Conservation (phyloP, 169 alveolate genomes). For the Perkinsus chesapeaki region DNA sequence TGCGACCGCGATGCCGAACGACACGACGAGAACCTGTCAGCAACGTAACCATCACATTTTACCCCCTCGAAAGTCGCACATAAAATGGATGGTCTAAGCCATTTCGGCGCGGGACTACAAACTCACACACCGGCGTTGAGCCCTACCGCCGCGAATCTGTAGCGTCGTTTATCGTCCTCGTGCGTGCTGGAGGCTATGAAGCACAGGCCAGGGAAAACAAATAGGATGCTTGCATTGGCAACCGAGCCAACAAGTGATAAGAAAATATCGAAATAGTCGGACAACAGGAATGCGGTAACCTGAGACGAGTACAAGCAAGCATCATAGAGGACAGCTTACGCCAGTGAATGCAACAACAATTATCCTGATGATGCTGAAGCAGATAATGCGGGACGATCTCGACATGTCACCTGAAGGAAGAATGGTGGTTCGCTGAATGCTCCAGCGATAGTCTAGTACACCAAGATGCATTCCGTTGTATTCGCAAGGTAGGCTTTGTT, state of each 20-base stretch:
- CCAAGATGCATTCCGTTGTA: no score
- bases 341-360: not conserved
- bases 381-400: not conserved
- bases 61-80: no score
- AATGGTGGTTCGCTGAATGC: no score
- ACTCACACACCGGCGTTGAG: not conserved
- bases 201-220: not conserved
- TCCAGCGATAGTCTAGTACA: no score
- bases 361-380: not conserved
- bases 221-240: not conserved
- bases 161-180: not conserved
- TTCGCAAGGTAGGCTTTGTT: no score
- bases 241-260: not conserved
- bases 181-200: not conserved
- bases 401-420: not conserved
- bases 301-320: not conserved
- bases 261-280: not conserved
- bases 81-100: no score
- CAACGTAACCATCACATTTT: not conserved
- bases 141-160: not conserved
- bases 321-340: not conserved
- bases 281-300: not conserved
- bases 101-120: not conserved
- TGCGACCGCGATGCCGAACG: not conserved
- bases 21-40: not conserved